A percentile compares a stretch with the other conserved stretches of the same genome.
These are phyloP conservation scores for Tricholoma hemisulphureum DNA, from an alignment of 768 basidiomycete species.

Conservation along the genomic window DNA sequence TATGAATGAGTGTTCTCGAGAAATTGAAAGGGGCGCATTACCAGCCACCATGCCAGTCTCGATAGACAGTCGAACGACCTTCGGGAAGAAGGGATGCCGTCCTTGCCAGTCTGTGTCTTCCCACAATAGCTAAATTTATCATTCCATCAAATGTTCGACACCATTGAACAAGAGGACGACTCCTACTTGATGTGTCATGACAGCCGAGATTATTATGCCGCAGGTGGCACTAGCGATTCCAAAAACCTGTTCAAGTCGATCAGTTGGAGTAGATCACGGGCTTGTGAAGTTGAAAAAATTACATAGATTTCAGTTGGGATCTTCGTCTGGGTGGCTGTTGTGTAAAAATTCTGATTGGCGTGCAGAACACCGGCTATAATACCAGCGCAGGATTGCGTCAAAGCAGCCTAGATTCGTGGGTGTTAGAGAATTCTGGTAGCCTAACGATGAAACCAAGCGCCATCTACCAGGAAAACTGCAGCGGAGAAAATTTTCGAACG, in stretches of 20 bases:
- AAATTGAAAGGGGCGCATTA: background rate
- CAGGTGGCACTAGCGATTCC: background rate
- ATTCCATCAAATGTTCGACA: background rate
- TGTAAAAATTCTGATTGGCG: background rate
- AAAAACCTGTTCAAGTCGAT: background rate
- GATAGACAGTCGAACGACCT: background rate
- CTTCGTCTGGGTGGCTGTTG: background rate
- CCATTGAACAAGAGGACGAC: too few relatives aligned
- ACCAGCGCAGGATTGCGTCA: background rate
- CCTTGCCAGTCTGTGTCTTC: background rate
- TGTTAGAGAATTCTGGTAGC: background rate
- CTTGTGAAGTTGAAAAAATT: background rate
- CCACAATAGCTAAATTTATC: background rate
- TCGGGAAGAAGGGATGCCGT: background rate
- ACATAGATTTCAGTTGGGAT: background rate
- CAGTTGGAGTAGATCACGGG: background rate
- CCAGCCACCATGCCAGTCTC: constrained; percentile 1
- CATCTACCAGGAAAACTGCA: background rate
- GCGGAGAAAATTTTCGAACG: background rate
- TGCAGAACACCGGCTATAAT: background rate
- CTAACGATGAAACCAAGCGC: background rate
- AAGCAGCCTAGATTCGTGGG: background rate
- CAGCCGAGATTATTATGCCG: background rate
- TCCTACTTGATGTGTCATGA: constrained; percentile 3
- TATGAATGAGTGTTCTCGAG: background rate